These are phyloP conservation scores for Rosa rugosa DNA, from an alignment of 306 rosid species.

Conservation along the genomic window DNA sequence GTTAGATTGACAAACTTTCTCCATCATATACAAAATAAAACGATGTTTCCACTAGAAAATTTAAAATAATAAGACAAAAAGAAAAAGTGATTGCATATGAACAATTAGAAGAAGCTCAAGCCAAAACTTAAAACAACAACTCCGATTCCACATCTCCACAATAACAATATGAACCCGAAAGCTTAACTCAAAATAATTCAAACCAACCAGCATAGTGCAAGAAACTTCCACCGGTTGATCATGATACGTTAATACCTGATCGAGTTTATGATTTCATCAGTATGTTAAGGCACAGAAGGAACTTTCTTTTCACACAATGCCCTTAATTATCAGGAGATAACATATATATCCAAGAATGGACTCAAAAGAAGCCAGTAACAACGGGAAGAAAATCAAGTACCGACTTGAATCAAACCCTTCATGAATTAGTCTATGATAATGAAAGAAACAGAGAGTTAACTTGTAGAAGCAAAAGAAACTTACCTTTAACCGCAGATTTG, in stretches of 20 bases:
- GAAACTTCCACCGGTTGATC: background rate
- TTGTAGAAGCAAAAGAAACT: slow-evolving; percentile 10
- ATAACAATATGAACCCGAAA: background rate
- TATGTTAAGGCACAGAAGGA: background rate
- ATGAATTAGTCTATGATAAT: background rate
- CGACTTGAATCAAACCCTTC: background rate
- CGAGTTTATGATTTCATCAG: background rate
- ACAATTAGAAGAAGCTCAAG: background rate
- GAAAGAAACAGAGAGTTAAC: background rate
- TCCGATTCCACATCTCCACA: background rate
- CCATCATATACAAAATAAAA: background rate
- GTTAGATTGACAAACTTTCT: background rate
- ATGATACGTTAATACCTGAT: background rate
- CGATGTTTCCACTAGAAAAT: background rate
- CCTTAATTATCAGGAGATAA: background rate
- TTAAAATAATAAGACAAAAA: background rate
- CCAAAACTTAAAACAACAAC: background rate
- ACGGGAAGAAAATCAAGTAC: slow-evolving; percentile 9
- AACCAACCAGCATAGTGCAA: background rate
- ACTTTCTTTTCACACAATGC: background rate
- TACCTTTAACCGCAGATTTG: slow-evolving; percentile 27
- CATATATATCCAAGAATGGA: background rate
- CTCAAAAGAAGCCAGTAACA: background rate
- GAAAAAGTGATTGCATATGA: background rate
- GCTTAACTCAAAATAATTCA: background rate